phyloP scores from a whole-genome alignment of 768 basidiomycete genomes.

The Tulasnella sp. region DNA sequence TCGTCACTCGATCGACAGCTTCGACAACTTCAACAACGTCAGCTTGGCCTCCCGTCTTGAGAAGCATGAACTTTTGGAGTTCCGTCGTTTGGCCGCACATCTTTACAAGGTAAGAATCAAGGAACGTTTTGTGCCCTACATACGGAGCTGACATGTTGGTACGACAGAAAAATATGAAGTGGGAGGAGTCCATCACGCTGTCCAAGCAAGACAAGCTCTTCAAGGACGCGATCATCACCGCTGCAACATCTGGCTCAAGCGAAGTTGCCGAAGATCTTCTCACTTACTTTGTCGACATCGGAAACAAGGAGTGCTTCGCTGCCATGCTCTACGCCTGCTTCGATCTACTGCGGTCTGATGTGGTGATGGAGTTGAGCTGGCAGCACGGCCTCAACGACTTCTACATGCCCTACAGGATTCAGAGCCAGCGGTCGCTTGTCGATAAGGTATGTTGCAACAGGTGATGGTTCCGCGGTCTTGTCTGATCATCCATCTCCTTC shows the following conservation, averaged over 20 bases:
- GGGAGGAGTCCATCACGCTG: constrained; percentile 95
- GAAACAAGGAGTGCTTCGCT: constrained; percentile 97
- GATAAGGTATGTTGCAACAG: constrained; percentile 58
- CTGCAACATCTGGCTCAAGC: constrained; percentile 77
- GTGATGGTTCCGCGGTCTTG: neutral
- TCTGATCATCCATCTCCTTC: neutral
- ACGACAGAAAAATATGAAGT: constrained; percentile 88
- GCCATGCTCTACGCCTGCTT: constrained; percentile 90
- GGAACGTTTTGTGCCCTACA: neutral
- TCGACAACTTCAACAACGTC: constrained; percentile 96
- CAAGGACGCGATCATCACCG: constrained; percentile 95
- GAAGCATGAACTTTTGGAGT: constrained; percentile 89
- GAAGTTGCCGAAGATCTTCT: constrained; percentile 95
- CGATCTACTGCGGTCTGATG: constrained; percentile 89
- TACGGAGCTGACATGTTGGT: constrained; percentile 17
- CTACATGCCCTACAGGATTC: constrained; percentile 95
- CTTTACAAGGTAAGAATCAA: constrained; percentile 76
- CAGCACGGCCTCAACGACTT: constrained; percentile 95
- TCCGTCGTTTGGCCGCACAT: constrained; percentile 92
- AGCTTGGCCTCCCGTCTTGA: constrained; percentile 83
- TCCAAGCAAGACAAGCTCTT: constrained; percentile 97
- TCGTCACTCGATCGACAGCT: constrained; percentile 96
- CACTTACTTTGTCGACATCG: constrained; percentile 96
- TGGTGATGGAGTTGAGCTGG: constrained; percentile 96
- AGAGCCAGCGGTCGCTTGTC: constrained; percentile 76